Evolutionary conservation across 2,329 filamentous ascomycete species (phyloP).

Genomic region (Triangularia verruculosa): DNA sequence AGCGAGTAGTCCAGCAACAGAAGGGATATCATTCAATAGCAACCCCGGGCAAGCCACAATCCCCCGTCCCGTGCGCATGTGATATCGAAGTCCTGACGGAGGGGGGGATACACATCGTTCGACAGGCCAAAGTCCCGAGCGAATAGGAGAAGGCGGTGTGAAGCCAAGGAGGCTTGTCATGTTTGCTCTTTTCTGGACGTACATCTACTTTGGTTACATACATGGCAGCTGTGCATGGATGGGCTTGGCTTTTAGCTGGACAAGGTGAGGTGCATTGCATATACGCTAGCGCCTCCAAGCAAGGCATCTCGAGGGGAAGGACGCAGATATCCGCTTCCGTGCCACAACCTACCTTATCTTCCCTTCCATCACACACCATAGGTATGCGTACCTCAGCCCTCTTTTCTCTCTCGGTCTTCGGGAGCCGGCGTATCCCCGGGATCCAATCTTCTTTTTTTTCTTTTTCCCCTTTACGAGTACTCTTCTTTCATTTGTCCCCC

Average conservation of each 20-base stretch:
- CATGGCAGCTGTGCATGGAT: neutral
- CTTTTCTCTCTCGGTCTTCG: neutral
- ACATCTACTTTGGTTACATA: too few species aligned
- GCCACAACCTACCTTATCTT: neutral
- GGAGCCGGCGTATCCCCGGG: neutral
- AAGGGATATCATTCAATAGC: neutral
- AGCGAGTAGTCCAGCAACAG: neutral
- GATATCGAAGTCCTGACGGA: neutral
- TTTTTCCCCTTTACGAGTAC: neutral
- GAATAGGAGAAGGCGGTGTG: neutral
- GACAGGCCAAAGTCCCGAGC: neutral
- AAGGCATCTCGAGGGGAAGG: neutral
- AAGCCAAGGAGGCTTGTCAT: neutral
- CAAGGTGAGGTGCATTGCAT: neutral
- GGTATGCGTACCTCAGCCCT: neutral
- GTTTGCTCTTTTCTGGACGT: too few species aligned
- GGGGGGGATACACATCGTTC: neutral
- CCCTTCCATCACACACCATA: neutral
- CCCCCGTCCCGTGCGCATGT: neutral
- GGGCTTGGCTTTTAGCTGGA: neutral
- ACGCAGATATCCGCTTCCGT: neutral
- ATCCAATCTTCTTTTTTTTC: too few species aligned
- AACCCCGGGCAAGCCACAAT: neutral
- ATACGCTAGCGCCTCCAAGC: neutral
- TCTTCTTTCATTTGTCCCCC: neutral